Percentiles rank a stretch among this genome's conserved stretches.
Conservation (phyloP, 75 land plant genomes). For the Cupressus sempervirens region DNA sequence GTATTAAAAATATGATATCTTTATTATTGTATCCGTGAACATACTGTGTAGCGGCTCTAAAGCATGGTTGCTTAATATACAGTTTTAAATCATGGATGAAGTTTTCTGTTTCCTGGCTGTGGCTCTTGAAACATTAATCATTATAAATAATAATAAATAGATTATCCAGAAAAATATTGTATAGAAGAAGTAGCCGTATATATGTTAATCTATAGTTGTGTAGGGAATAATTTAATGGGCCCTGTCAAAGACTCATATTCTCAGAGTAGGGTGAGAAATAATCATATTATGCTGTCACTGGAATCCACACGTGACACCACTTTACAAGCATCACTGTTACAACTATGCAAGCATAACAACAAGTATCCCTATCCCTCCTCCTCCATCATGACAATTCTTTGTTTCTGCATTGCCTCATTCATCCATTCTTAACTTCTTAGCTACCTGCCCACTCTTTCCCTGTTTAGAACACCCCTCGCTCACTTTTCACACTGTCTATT, state of each 20-base stretch:
- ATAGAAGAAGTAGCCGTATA: background rate
- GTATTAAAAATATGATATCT: background rate
- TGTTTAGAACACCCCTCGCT: background rate
- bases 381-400: background rate
- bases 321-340: background rate
- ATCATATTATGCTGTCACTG: background rate
- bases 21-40: background rate
- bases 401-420: background rate
- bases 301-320: slow-evolving; percentile 5
- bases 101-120: too few species aligned
- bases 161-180: background rate
- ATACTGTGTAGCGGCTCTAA: too few species aligned
- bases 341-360: background rate
- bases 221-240: background rate
- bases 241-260: background rate
- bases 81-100: too few species aligned
- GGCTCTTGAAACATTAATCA: too few species aligned
- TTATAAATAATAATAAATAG: too few species aligned
- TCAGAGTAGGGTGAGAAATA: background rate
- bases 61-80: too few species aligned
- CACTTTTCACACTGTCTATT: background rate
- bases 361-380: too few species aligned
- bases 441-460: background rate
- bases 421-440: background rate
- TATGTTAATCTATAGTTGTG: background rate